Evolutionary conservation across 768 basidiomycete genomes (phyloP).

Genomic region (Pisolithus sp.): DNA sequence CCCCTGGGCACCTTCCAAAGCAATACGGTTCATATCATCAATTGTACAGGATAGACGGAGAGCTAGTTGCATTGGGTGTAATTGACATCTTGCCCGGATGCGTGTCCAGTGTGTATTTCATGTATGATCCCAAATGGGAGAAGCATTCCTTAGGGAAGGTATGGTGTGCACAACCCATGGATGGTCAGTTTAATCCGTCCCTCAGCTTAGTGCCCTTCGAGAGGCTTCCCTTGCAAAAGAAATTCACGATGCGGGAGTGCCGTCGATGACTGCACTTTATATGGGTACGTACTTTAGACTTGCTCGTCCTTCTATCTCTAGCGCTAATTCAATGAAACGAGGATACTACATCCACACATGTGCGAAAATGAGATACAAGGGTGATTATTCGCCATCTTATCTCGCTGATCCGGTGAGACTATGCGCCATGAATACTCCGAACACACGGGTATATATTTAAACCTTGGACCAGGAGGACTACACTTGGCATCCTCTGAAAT

Average conservation of each 20-base stretch:
- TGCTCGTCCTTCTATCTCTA: neutral
- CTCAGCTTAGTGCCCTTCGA: conserved; percentile 75
- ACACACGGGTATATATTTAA: neutral
- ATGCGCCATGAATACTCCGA: conserved; percentile 2
- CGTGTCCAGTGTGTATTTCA: conserved; percentile 83
- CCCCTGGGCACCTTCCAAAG: conserved; percentile 56
- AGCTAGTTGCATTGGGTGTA: conserved; percentile 80
- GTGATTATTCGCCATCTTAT: conserved; percentile 84
- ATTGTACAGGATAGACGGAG: conserved; percentile 74
- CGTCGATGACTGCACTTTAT: conserved; percentile 64
- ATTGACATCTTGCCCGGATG: conserved; percentile 86
- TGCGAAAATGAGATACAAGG: conserved; percentile 95
- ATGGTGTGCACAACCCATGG: conserved; percentile 1
- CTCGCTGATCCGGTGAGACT: conserved; percentile 73
- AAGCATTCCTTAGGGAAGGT: conserved; percentile 76
- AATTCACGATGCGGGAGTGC: conserved; percentile 62
- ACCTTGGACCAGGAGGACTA: conserved; percentile 56
- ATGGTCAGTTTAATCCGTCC: neutral
- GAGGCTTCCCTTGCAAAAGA: conserved; percentile 74
- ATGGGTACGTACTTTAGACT: conserved; percentile 56
- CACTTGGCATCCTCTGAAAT: conserved; percentile 64
- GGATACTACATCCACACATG: conserved; percentile 93
- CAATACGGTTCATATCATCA: conserved; percentile 93
- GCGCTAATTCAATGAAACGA: conserved; percentile 23
- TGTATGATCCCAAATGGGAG: conserved; percentile 73